Conservation (phyloP, 106 monocot species). For the Chionographis japonica region DNA sequence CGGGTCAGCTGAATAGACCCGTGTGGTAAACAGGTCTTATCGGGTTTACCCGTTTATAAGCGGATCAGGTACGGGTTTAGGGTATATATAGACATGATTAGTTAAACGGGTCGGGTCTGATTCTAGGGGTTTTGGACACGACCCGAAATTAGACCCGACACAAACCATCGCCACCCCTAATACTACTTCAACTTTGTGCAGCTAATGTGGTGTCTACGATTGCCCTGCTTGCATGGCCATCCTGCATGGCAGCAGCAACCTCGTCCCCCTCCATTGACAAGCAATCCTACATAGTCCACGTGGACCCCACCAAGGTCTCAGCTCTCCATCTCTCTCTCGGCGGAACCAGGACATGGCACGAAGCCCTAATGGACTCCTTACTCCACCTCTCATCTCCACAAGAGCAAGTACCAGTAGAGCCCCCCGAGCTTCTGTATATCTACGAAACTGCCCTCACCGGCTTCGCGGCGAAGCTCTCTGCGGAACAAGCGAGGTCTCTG, state of each 20-base stretch:
- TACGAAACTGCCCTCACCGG: conserved; percentile 15
- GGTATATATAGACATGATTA: no score
- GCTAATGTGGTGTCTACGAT: not conserved
- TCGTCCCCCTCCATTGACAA: not conserved
- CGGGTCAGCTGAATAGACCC: no score
- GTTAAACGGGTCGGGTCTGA: no score
- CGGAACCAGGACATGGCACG: conserved; percentile 14
- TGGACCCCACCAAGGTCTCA: conserved; percentile 18
- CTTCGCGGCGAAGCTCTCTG: conserved; percentile 19
- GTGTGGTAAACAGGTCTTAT: no score
- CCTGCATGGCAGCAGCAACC: not conserved
- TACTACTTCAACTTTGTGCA: not conserved
- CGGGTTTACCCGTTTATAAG: no score
- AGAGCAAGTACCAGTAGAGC: not conserved
- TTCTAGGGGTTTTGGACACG: no score
- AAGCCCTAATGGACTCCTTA: conserved; percentile 16
- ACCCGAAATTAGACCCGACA: no score
- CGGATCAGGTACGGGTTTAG: no score
- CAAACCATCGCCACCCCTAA: no score
- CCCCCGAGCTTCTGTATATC: conserved; percentile 9
- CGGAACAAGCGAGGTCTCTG: not conserved
- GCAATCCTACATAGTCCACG: conserved; percentile 40
- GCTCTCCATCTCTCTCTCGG: conserved; percentile 1
- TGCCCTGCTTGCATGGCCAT: not conserved
- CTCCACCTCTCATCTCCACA: not conserved